Conservation (phyloP, 108 stramenopile genomes). For the Cyclotella choctawhatcheeana region DNA sequence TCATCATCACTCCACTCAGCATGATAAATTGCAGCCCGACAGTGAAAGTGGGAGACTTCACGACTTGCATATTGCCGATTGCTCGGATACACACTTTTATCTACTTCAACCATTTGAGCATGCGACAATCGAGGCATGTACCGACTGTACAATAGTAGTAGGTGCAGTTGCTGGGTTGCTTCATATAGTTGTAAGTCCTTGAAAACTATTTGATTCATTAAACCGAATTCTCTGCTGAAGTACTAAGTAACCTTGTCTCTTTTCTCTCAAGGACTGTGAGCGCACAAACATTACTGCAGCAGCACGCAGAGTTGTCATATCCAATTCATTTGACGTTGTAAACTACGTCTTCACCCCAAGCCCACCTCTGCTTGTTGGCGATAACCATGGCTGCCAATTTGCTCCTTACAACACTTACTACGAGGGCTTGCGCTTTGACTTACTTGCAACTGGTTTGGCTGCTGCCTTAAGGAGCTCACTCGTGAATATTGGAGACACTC, state of each 20-base stretch:
- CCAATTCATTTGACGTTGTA: slow-evolving; percentile 79
- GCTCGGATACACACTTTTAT: slow-evolving; percentile 91
- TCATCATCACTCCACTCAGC: slow-evolving; percentile 38
- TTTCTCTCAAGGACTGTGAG: slow-evolving; percentile 87
- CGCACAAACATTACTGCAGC: slow-evolving; percentile 81
- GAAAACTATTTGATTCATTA: neutral
- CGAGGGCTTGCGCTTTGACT: slow-evolving; percentile 84
- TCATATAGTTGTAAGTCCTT: slow-evolving; percentile 60
- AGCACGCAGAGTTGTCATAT: slow-evolving; percentile 70
- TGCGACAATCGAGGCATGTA: slow-evolving; percentile 86
- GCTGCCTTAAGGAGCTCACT: slow-evolving; percentile 52
- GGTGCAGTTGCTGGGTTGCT: slow-evolving; percentile 92
- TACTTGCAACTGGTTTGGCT: slow-evolving; percentile 86
- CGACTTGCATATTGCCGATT: slow-evolving; percentile 85
- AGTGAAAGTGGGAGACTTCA: slow-evolving; percentile 66
- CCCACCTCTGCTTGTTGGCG: slow-evolving; percentile 86
- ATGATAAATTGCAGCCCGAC: slow-evolving; percentile 60
- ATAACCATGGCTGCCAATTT: slow-evolving; percentile 88
- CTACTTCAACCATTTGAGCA: slow-evolving; percentile 90
- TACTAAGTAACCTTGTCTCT: neutral
- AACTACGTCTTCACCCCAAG: slow-evolving; percentile 80
- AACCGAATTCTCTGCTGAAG: too few relatives aligned
- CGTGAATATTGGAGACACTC: slow-evolving; percentile 30
- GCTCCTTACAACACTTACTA: slow-evolving; percentile 92
- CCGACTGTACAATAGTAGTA: slow-evolving; percentile 95